A percentile compares a stretch with the other conserved stretches of the same genome.
These are phyloP conservation scores for Gnetum montanum DNA, from an alignment of 75 land plant species.

Conservation along the genomic window DNA sequence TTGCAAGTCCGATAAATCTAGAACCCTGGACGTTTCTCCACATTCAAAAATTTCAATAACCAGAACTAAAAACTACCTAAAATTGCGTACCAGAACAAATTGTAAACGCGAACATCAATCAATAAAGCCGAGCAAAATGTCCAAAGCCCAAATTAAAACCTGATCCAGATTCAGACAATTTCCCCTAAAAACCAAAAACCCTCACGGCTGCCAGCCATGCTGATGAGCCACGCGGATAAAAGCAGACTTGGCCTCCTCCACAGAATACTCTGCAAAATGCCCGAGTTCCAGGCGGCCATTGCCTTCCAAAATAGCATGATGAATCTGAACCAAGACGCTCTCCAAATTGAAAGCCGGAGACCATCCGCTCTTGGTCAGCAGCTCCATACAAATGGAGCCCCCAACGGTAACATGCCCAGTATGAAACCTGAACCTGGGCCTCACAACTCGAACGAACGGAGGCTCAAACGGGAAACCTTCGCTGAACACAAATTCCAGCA, in stretches of 20 bases:
- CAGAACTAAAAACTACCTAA: no score
- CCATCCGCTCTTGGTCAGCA: constrained; percentile 20
- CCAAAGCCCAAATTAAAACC: no score
- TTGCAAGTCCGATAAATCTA: no score
- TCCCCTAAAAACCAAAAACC: no score
- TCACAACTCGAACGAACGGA: constrained; percentile 14
- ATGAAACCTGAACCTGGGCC: constrained; percentile 12
- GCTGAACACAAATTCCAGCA: constrained; percentile 13
- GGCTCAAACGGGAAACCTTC: constrained; percentile 10
- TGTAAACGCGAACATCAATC: no score
- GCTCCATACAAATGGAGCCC: constrained; percentile 21
- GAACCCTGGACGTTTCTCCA: no score
- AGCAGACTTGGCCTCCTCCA: constrained; percentile 4
- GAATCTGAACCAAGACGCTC: constrained; percentile 14
- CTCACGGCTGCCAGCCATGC: constrained; percentile 10
- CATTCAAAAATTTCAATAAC: no score
- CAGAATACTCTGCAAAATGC: constrained; percentile 5
- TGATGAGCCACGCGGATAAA: constrained; percentile 8
- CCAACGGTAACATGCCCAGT: constrained; percentile 20
- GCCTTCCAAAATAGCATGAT: constrained; percentile 15
- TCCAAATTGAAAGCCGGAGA: constrained; percentile 12
- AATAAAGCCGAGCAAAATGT: no score
- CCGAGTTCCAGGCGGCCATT: constrained; percentile 5
- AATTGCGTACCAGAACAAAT: no score
- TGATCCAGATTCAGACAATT: no score